Conservation (phyloP, 2,329 filamentous ascomycete species). For the Penicillium sp. region DNA sequence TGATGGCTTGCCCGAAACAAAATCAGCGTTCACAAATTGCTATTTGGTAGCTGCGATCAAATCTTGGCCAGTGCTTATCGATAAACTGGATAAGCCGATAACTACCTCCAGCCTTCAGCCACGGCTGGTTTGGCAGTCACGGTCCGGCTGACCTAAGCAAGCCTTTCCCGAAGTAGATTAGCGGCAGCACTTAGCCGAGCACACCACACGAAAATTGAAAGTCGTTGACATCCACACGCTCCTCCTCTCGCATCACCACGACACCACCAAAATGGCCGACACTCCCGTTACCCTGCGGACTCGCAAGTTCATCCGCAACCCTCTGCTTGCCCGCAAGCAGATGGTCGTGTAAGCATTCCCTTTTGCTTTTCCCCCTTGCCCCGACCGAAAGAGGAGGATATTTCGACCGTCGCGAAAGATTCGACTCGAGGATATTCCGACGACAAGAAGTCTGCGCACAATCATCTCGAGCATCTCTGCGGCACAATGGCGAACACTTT, state of each 20-base stretch:
- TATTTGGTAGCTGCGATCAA: background rate
- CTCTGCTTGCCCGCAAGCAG: slow-evolving; percentile 97
- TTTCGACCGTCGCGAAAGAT: slow-evolving; percentile 9
- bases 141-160: slow-evolving; percentile 17
- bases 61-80: slow-evolving; percentile 4
- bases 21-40: background rate
- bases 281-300: slow-evolving; percentile 82
- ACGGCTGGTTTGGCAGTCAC: slow-evolving; percentile 2
- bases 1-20: background rate
- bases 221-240: slow-evolving; percentile 31
- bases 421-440: background rate
- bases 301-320: slow-evolving; percentile 99
- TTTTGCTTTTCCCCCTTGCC: slow-evolving; percentile 4
- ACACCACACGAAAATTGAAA: slow-evolving; percentile 45
- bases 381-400: slow-evolving; percentile 3
- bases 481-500: background rate
- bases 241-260: slow-evolving; percentile 26
- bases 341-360: slow-evolving; percentile 89
- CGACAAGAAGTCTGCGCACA: slow-evolving; percentile 5
- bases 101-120: no score
- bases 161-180: slow-evolving; percentile 27
- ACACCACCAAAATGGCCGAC: slow-evolving; percentile 74
- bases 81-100: slow-evolving; percentile 1
- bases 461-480: background rate
- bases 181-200: slow-evolving; percentile 44